These are phyloP conservation scores for Agrocybe praecox DNA, from an alignment of 768 basidiomycete genomes.

Conservation along the genomic window DNA sequence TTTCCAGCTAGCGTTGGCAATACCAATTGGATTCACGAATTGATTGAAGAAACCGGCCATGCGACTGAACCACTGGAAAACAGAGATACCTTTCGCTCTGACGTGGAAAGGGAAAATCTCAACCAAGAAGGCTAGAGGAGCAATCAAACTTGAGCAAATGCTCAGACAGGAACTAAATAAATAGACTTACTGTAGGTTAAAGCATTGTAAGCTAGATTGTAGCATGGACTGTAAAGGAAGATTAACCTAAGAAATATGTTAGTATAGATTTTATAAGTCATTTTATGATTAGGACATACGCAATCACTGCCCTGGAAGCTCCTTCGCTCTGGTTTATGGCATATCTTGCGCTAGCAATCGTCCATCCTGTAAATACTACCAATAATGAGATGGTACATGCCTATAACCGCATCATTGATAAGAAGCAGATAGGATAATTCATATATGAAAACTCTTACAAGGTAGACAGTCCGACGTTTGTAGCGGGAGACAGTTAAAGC, in stretches of 20 bases:
- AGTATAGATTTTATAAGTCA: not conserved
- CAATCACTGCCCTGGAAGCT: constrained; percentile 52
- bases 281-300: constrained; percentile 29
- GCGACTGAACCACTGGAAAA: constrained; percentile 63
- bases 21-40: constrained; percentile 66
- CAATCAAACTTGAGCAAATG: not conserved
- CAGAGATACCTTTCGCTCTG: constrained; percentile 60
- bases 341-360: constrained; percentile 53
- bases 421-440: not conserved
- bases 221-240: constrained; percentile 56
- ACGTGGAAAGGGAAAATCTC: constrained; percentile 68
- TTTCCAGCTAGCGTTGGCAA: constrained; percentile 45
- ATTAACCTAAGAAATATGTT: constrained; percentile 43
- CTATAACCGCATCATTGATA: constrained; percentile 20
- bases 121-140: constrained; percentile 55
- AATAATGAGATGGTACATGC: constrained; percentile 48
- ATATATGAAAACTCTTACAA: constrained; percentile 33
- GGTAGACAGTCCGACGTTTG: constrained; percentile 49
- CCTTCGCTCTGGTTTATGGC: constrained; percentile 39
- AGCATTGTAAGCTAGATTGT: constrained; percentile 59
- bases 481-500: constrained; percentile 50
- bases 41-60: constrained; percentile 64
- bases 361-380: constrained; percentile 55
- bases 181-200: constrained; percentile 49
- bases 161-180: not conserved